These are phyloP conservation scores for Ogataea haglerorum DNA, from an alignment of 805 yeast species.

Conservation along the genomic window DNA sequence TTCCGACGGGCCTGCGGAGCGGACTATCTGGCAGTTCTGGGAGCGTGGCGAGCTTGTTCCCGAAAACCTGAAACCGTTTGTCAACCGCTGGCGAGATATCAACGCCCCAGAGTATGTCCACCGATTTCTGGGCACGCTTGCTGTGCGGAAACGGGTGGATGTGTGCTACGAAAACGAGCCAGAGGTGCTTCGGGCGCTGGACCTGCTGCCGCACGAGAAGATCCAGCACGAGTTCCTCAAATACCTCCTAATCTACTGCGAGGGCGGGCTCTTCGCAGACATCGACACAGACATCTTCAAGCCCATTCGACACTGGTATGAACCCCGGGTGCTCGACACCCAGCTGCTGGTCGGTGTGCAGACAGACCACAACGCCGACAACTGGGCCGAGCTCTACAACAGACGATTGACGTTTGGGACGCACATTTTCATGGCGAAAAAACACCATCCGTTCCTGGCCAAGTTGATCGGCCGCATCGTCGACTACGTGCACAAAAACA, in stretches of 20 bases:
- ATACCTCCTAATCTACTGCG: conserved; percentile 43
- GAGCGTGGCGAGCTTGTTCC: conserved; percentile 6
- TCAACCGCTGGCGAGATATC: conserved; percentile 16
- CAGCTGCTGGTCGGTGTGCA: conserved; percentile 22
- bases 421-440: conserved; percentile 18
- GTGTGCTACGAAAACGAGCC: conserved; percentile 32
- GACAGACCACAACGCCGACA: conserved; percentile 19
- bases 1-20: neutral
- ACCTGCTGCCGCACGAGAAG: conserved; percentile 44
- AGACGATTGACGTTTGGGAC: conserved; percentile 22
- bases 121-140: conserved; percentile 1
- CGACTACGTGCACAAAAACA: conserved; percentile 10
- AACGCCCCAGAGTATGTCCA: conserved; percentile 10
- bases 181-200: conserved; percentile 44
- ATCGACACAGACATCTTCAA: conserved; percentile 48
- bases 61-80: conserved; percentile 1
- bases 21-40: conserved; percentile 16
- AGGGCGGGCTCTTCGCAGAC: conserved; percentile 57
- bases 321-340: conserved; percentile 8
- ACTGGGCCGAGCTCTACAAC: conserved; percentile 20
- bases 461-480: conserved; percentile 24
- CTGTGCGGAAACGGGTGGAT: neutral
- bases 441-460: conserved; percentile 25
- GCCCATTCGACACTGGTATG: conserved; percentile 32
- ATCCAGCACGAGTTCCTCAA: conserved; percentile 49